Conservation (phyloP, 345 rosid species). For the Excoecaria agallocha region DNA sequence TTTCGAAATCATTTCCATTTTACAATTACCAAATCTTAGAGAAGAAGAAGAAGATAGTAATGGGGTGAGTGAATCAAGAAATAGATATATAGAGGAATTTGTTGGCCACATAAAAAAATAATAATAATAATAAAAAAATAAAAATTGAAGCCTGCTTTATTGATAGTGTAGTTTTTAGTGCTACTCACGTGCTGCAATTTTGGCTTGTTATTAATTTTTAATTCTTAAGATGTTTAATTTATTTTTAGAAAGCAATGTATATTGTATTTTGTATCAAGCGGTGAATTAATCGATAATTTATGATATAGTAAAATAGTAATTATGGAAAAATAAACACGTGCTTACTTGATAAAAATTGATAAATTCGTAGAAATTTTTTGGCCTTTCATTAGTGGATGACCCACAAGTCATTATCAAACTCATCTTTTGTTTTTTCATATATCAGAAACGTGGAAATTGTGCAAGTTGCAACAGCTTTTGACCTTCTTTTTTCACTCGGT, state of each 20-base stretch:
- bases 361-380: neutral
- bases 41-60: neutral
- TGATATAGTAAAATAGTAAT: neutral
- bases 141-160: neutral
- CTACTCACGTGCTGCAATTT: conserved; percentile 18
- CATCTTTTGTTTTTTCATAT: neutral
- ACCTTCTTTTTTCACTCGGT: too few species aligned
- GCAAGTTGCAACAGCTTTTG: too few species aligned
- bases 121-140: too few species aligned
- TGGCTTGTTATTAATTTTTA: neutral
- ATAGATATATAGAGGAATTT: neutral
- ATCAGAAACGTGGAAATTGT: conserved; percentile 15
- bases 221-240: neutral
- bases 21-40: neutral
- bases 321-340: neutral
- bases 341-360: neutral
- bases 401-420: neutral
- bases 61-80: neutral
- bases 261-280: neutral
- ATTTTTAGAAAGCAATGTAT: neutral
- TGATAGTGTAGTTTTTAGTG: neutral
- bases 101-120: neutral
- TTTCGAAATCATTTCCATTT: conserved; percentile 11
- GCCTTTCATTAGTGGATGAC: neutral
- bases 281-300: too few species aligned